Evolutionary conservation across 441 rosid species (phyloP), one percentile per base, ranked within the genome.

Genomic region (Adansonia madagascariensis): DNA sequence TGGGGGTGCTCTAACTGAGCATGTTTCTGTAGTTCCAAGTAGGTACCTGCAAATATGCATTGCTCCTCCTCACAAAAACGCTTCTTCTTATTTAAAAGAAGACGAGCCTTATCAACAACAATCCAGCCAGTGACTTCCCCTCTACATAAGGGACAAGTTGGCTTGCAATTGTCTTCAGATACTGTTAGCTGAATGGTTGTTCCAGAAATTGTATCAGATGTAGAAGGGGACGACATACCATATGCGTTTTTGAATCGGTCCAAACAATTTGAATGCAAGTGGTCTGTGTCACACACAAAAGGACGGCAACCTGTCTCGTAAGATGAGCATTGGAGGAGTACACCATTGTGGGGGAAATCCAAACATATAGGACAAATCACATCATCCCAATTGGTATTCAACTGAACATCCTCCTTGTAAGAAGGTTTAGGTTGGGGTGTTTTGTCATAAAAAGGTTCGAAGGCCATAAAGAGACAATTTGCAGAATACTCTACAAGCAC

Each of bases 111-210:
- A 27, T 94, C 92, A 8, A 91, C 85, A 62, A 87, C 86, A 44
- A 88, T 79, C 97, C 99, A 95, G 1, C 99, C 98, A 12, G 89
- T 88, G 74, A 94, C 98, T 82, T 92, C 90, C 68, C 99, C 99
- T 85, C 99, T 90, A 79, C 99, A 95, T 17, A 95, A 83, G 64
- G 99, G 99, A 57, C 98, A 95, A 47, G 87, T 82, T 0, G 93
- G 93, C 81, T 79, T 88, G 77, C 86, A 84, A 68, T 75, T 78
- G 60, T 80, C 86, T 73, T 90, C 95, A n/a, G 78, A 80, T 47
- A 66, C 83, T 73, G 64, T 75, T 2, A 88, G 82, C 27, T 71
- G 86, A 10, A 83, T 64, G 44, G 73, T 75, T 65, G 78, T 24
- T 62, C 79, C 27, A 47, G 84, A 69, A 77, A 79, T 18, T 62